Evolutionary conservation across 2,329 filamentous ascomycete genomes (phyloP).

Genomic region (Fusarium acutatum): DNA sequence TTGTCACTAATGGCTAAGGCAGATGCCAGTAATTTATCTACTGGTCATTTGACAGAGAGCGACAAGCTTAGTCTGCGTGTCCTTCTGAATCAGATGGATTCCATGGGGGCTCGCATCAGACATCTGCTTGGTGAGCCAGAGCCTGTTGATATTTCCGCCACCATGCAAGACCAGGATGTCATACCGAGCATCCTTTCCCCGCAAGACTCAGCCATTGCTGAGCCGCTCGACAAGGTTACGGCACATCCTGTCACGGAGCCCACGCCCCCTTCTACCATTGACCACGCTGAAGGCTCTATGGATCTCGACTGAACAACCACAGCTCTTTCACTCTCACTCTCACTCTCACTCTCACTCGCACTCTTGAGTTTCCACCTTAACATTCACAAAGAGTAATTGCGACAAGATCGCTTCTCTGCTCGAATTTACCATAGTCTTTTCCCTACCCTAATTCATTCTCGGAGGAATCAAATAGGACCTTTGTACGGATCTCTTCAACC

Average conservation of each 20-base stretch:
- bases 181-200: constrained; percentile 40
- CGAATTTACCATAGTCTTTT: constrained; percentile 23
- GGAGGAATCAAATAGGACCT: constrained; percentile 15
- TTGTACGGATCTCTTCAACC: constrained; percentile 23
- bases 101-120: constrained; percentile 54
- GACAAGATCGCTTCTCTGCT: constrained; percentile 31
- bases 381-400: constrained; percentile 6
- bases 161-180: constrained; percentile 35
- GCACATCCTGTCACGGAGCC: constrained; percentile 48
- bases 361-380: neutral
- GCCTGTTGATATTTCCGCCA: constrained; percentile 27
- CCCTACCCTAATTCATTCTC: constrained; percentile 8
- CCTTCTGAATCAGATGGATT: constrained; percentile 58
- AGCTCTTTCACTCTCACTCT: neutral
- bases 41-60: constrained; percentile 49
- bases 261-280: constrained; percentile 52
- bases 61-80: constrained; percentile 58
- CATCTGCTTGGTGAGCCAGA: constrained; percentile 50
- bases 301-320: constrained; percentile 48
- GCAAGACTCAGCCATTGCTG: constrained; percentile 42
- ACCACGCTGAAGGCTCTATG: constrained; percentile 51
- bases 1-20: constrained; percentile 60
- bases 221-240: constrained; percentile 44
- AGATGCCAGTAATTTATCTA: constrained; percentile 54
- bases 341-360: neutral